These are phyloP conservation scores for Trypanosoma avium DNA, from an alignment of 208 protist genomes.

Conservation along the genomic window DNA sequence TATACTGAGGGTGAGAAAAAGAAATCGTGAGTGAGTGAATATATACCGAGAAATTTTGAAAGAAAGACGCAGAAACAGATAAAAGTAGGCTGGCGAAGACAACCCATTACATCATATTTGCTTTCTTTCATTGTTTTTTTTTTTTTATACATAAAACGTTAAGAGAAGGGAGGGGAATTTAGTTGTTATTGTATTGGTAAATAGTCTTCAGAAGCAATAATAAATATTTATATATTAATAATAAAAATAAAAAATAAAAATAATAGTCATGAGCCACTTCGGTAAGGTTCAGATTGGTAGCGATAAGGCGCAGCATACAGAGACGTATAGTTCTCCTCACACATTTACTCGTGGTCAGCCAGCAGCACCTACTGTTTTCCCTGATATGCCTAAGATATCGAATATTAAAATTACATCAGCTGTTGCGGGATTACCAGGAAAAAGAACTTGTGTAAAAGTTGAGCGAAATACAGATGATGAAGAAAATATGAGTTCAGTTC, in stretches of 20 bases:
- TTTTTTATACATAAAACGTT: no score
- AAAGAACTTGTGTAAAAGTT: background rate
- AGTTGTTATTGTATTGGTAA: no score
- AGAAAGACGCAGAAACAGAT: no score
- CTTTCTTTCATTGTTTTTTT: no score
- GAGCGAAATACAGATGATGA: no score
- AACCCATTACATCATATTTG: no score
- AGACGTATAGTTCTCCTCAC: constrained; percentile 84
- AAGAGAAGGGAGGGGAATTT: no score
- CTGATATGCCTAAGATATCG: constrained; percentile 69
- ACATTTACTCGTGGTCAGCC: constrained; percentile 47
- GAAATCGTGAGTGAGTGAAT: constrained; percentile 1
- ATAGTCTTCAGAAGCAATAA: no score
- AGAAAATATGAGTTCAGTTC: background rate
- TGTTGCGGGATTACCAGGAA: constrained; percentile 45
- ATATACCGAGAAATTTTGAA: no score
- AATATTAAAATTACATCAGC: constrained; percentile 71
- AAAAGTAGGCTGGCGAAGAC: no score
- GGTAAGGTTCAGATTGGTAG: constrained; percentile 75
- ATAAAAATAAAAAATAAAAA: no score
- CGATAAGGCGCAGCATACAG: constrained; percentile 73
- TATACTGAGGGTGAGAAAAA: background rate
- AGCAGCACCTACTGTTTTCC: constrained; percentile 47
- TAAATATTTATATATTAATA: no score
- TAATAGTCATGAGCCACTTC: constrained; percentile 37